A percentile compares a stretch with the other conserved stretches of the same genome.
These are phyloP conservation scores for Teratosphaeria viscida DNA, from an alignment of 2,329 filamentous ascomycete genomes.

Conservation along the genomic window DNA sequence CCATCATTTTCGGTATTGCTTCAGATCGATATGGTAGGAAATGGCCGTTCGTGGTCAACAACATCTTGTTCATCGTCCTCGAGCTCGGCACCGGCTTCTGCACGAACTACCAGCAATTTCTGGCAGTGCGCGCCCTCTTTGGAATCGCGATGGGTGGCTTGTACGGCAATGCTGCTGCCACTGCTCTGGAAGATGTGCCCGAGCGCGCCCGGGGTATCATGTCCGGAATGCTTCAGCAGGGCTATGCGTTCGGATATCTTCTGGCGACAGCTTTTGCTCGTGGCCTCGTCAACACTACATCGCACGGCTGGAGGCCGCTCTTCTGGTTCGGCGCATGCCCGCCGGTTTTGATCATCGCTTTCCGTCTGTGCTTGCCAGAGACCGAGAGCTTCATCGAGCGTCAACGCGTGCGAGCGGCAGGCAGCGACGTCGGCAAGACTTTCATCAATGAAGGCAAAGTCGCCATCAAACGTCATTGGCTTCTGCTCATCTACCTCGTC, in stretches of 20 bases:
- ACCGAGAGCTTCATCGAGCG: conserved; percentile 63
- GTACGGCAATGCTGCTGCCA: conserved; percentile 52
- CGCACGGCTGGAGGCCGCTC: conserved; percentile 71
- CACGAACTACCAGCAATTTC: conserved; percentile 47
- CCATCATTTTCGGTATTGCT: conserved; percentile 44
- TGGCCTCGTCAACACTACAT: conserved; percentile 63
- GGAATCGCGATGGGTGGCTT: conserved; percentile 56
- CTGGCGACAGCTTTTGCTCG: conserved; percentile 35
- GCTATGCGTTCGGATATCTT: conserved; percentile 54
- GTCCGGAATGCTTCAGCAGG: conserved; percentile 53
- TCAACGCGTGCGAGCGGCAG: conserved; percentile 50
- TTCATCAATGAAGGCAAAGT: conserved; percentile 71
- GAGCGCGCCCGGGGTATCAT: conserved; percentile 48
- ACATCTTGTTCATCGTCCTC: conserved; percentile 49
- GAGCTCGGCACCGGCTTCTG: conserved; percentile 52
- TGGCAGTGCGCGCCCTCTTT: conserved; percentile 49
- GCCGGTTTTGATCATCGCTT: conserved; percentile 69
- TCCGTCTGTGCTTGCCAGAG: conserved; percentile 67
- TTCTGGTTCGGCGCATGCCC: conserved; percentile 84
- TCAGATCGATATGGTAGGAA: conserved; percentile 25
- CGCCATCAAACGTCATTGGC: conserved; percentile 69
- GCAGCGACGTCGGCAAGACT: conserved; percentile 51
- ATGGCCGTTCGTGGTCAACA: conserved; percentile 49
- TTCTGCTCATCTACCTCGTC: conserved; percentile 69
- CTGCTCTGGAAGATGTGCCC: conserved; percentile 53